Conservation (phyloP, 2,329 filamentous ascomycete species). For the Fusarium zealandicum region DNA sequence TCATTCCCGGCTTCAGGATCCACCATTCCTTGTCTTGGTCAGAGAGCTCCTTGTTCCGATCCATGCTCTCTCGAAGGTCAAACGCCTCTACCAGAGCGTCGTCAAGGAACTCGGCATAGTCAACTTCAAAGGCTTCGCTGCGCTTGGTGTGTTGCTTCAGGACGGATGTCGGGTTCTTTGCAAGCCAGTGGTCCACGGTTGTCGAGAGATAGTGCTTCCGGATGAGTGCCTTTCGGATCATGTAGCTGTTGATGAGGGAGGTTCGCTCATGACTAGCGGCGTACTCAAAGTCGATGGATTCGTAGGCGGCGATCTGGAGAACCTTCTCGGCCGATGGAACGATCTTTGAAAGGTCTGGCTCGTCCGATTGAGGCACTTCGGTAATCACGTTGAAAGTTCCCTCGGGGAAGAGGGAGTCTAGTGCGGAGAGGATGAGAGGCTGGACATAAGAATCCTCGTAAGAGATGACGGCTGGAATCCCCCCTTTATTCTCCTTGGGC, state of each 20-base stretch:
- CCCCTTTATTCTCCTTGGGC: slow-evolving; percentile 17
- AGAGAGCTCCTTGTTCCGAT: slow-evolving; percentile 60
- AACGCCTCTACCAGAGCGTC: slow-evolving; percentile 91
- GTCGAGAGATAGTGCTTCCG: slow-evolving; percentile 92
- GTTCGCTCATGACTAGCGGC: slow-evolving; percentile 67
- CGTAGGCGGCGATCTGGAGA: slow-evolving; percentile 86
- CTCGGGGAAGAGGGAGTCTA: slow-evolving; percentile 67
- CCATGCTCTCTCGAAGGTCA: slow-evolving; percentile 81
- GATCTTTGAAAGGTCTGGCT: slow-evolving; percentile 47
- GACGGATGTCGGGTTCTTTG: slow-evolving; percentile 78
- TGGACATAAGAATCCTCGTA: slow-evolving; percentile 93
- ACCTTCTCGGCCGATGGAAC: slow-evolving; percentile 54
- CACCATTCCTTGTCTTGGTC: slow-evolving; percentile 77
- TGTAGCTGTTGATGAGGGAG: slow-evolving; percentile 83
- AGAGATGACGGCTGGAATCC: slow-evolving; percentile 72
- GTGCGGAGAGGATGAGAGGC: slow-evolving; percentile 78
- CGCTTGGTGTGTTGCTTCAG: slow-evolving; percentile 76
- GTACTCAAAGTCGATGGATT: slow-evolving; percentile 84
- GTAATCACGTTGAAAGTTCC: slow-evolving; percentile 63
- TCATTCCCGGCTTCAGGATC: slow-evolving; percentile 99
- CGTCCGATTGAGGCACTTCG: slow-evolving; percentile 46
- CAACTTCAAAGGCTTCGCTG: slow-evolving; percentile 87
- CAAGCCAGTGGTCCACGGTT: slow-evolving; percentile 84
- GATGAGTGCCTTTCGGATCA: slow-evolving; percentile 95
- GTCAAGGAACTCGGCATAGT: slow-evolving; percentile 96